Evolutionary conservation across 2,329 filamentous ascomycete genomes (phyloP).

Genomic region (Botryotinia narcissicola): DNA sequence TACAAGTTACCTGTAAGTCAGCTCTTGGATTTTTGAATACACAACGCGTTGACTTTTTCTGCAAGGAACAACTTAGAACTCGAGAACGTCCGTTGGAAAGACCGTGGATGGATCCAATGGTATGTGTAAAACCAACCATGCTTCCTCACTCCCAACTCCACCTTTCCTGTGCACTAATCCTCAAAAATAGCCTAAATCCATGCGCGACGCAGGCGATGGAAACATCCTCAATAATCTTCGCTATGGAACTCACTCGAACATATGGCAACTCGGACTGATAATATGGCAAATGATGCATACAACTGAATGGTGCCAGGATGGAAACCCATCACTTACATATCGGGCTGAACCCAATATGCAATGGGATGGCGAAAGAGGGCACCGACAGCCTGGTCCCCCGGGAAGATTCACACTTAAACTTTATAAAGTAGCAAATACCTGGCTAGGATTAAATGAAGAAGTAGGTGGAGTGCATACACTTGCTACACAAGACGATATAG

Average conservation of each 20-base stretch:
- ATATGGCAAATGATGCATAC: constrained; percentile 1
- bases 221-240: constrained; percentile 6
- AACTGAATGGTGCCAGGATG: background rate
- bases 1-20: constrained; percentile 8
- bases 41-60: background rate
- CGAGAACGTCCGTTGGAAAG: background rate
- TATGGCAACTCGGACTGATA: constrained; percentile 11
- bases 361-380: background rate
- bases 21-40: background rate
- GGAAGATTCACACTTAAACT: background rate
- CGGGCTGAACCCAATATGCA: rapidly evolving
- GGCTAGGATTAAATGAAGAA: background rate
- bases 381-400: rapidly evolving
- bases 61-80: constrained; percentile 13
- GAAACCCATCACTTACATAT: background rate
- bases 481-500: constrained; percentile 10
- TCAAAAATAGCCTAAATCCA: background rate
- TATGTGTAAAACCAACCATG: background rate
- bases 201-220: background rate
- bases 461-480: background rate
- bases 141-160: background rate
- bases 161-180: background rate
- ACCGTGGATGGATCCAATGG: constrained; percentile 9
- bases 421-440: background rate
- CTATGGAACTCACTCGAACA: constrained; percentile 6